A percentile compares a stretch with the other conserved stretches of the same genome.
phyloP scores from a whole-genome alignment of 768 basidiomycete species.

The Baorangia bicolor region DNA sequence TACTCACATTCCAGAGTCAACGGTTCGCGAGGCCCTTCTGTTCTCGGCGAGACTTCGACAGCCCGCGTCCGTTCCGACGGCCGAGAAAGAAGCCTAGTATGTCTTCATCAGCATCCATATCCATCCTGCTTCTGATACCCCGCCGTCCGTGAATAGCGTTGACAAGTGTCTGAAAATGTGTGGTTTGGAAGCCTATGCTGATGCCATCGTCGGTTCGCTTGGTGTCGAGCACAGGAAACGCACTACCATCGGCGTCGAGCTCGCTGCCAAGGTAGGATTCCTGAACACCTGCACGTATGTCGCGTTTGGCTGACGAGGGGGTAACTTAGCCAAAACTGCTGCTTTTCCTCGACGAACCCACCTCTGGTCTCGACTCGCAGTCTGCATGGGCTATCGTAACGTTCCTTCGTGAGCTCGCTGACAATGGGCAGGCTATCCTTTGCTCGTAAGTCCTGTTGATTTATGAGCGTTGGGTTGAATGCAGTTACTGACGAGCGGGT shows the following conservation, averaged over 20 bases:
- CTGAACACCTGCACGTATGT: not conserved
- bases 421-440: conserved; percentile 53
- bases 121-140: not conserved
- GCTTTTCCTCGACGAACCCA: conserved; percentile 62
- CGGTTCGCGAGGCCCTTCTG: conserved; percentile 77
- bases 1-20: conserved; percentile 70
- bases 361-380: conserved; percentile 54
- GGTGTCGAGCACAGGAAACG: conserved; percentile 52
- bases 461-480: not conserved
- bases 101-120: conserved; percentile 23
- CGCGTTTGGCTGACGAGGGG: not conserved
- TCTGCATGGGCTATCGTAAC: conserved; percentile 49
- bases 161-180: conserved; percentile 64
- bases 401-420: conserved; percentile 53
- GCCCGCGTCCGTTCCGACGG: conserved; percentile 56
- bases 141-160: conserved; percentile 33
- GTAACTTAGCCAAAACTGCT: conserved; percentile 40
- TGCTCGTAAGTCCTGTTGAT: conserved; percentile 42
- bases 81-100: conserved; percentile 80
- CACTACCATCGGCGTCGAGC: conserved; percentile 59
- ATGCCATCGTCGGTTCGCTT: conserved; percentile 62
- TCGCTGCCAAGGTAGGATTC: conserved; percentile 49
- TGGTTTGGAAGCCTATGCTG: conserved; percentile 57
- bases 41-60: conserved; percentile 83
- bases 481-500: not conserved